These are phyloP conservation scores for Chrysanthemum seticuspe DNA, from an alignment of 129 eudicot species.

Conservation along the genomic window DNA sequence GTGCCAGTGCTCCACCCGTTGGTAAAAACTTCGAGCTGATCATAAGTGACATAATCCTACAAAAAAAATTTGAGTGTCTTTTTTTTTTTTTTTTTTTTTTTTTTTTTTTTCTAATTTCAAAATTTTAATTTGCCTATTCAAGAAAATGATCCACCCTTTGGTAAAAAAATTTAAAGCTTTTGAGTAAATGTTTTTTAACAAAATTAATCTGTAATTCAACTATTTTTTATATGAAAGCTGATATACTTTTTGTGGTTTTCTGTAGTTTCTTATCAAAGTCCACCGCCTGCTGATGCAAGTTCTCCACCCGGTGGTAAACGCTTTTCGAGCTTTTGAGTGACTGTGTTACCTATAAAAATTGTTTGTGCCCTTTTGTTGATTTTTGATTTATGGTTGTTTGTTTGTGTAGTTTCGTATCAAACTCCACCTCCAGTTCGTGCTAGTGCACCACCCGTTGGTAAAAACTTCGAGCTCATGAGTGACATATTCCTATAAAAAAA, in stretches of 20 bases:
- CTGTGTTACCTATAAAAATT: background rate
- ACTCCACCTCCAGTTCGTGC: background rate
- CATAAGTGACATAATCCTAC: too few relatives aligned
- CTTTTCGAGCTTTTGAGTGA: too few relatives aligned
- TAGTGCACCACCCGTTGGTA: slow-evolving; percentile 25
- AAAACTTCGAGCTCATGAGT: background rate
- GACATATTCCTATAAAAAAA: background rate
- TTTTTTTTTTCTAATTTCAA: background rate
- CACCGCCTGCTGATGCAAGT: background rate
- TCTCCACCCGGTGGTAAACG: background rate
- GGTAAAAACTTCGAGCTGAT: slow-evolving; percentile 15
- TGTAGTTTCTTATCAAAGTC: too few relatives aligned
- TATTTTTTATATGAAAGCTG: too few relatives aligned
- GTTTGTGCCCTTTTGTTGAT: background rate
- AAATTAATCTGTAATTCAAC: too few relatives aligned
- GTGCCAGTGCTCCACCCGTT: slow-evolving; percentile 13
- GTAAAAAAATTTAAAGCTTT: too few relatives aligned
- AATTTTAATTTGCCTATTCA: background rate
- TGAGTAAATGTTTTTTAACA: too few relatives aligned
- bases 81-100: too few relatives aligned
- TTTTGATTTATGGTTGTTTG: background rate
- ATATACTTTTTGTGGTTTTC: too few relatives aligned
- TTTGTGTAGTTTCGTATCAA: background rate
- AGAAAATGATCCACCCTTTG: too few relatives aligned
- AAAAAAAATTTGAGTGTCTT: background rate